phyloP scores from a whole-genome alignment of 257 asterid species.

The Ocimum tenuiflorum region DNA sequence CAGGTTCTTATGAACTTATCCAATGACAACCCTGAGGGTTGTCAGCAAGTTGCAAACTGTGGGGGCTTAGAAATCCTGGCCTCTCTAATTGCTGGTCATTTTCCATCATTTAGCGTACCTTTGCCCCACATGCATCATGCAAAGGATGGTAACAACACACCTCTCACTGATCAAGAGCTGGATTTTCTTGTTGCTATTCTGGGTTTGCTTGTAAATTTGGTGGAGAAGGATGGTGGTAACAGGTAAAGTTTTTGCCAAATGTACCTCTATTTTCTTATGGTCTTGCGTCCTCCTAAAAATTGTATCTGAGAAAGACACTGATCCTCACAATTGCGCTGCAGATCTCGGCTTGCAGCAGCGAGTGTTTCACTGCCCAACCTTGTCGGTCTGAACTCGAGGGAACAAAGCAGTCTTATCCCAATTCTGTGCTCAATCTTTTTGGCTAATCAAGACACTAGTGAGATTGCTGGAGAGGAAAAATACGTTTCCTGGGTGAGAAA shows the following conservation, averaged over 20 bases:
- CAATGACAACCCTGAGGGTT: constrained; percentile 66
- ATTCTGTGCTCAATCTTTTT: constrained; percentile 66
- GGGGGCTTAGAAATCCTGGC: constrained; percentile 66
- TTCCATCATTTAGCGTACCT: constrained; percentile 42
- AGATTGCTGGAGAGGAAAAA: constrained; percentile 55
- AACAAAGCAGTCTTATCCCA: constrained; percentile 42
- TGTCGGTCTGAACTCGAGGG: constrained; percentile 32
- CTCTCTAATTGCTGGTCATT: constrained; percentile 59
- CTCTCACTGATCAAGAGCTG: constrained; percentile 61
- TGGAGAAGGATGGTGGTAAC: constrained; percentile 65
- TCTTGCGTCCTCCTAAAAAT: background rate
- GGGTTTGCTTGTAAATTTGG: constrained; percentile 79
- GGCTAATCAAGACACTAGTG: constrained; percentile 64
- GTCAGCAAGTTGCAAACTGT: constrained; percentile 62
- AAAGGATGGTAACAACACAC: constrained; percentile 28
- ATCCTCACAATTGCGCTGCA: constrained; percentile 15
- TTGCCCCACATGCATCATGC: constrained; percentile 15
- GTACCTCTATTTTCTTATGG: background rate
- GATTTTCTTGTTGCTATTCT: constrained; percentile 74
- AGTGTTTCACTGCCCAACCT: constrained; percentile 40
- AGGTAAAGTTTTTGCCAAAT: constrained; percentile 32
- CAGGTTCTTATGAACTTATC: constrained; percentile 80
- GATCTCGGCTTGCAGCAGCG: constrained; percentile 54
- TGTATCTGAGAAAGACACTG: background rate
- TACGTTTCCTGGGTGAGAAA: constrained; percentile 49